Evolutionary conservation across 225 moss, liverwort and hornwort species (phyloP).

Genomic region (Rhytidiadelphus loreus): DNA sequence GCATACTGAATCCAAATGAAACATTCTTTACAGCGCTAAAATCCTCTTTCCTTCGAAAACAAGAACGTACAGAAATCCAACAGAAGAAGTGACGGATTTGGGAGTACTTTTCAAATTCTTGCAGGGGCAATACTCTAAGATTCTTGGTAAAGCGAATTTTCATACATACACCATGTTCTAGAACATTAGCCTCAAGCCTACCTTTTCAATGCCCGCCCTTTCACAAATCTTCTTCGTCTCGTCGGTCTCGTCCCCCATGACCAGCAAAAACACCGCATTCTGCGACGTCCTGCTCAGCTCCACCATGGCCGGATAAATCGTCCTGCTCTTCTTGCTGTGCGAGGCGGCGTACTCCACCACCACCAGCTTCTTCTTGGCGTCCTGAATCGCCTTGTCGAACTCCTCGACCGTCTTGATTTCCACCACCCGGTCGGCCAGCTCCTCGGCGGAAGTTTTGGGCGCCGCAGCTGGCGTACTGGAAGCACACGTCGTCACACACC

Average conservation of each 20-base stretch:
- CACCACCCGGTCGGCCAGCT: slow-evolving; percentile 47
- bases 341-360: slow-evolving; percentile 89
- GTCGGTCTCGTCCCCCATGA: slow-evolving; percentile 79
- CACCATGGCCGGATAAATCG: slow-evolving; percentile 94
- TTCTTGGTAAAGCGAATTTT: neutral
- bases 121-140: neutral
- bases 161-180: no score
- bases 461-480: slow-evolving; percentile 12
- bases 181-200: neutral
- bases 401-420: slow-evolving; percentile 47
- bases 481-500: neutral
- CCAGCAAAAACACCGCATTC: slow-evolving; percentile 80
- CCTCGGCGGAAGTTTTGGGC: neutral
- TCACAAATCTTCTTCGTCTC: slow-evolving; percentile 57
- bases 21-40: neutral
- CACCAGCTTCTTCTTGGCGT: slow-evolving; percentile 71
- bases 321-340: slow-evolving; percentile 49
- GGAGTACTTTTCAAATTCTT: neutral
- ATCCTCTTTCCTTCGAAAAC: neutral
- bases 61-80: neutral
- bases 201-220: slow-evolving; percentile 57
- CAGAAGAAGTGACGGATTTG: neutral
- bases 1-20: neutral
- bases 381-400: slow-evolving; percentile 59
- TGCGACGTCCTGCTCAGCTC: slow-evolving; percentile 65